A percentile compares a stretch with the other conserved stretches of the same genome.
phyloP scores from a whole-genome alignment of 2,329 filamentous ascomycete genomes.

The Calonectria ilicicola region DNA sequence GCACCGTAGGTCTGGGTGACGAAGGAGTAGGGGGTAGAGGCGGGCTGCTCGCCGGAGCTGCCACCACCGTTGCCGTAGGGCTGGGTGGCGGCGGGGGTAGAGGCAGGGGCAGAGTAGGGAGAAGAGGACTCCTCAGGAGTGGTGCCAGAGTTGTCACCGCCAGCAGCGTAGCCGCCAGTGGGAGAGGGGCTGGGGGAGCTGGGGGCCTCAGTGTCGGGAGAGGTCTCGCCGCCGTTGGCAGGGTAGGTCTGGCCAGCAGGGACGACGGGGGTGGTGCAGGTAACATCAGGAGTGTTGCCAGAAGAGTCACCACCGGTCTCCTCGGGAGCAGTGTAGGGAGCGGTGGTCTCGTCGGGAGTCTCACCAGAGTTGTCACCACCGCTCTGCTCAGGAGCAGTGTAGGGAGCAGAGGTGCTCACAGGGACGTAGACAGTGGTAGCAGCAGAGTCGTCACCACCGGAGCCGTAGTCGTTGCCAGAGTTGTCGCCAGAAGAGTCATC shows the following conservation, averaged over 20 bases:
- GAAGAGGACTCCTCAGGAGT: not conserved
- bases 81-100: not conserved
- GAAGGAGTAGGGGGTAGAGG: not conserved
- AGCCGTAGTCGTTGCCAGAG: not conserved
- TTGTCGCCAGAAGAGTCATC: conserved; percentile 17
- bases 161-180: not conserved
- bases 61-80: not conserved
- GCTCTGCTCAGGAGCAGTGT: conserved; percentile 15
- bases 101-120: not conserved
- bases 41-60: not conserved
- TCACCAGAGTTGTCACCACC: conserved; percentile 34
- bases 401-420: conserved; percentile 17
- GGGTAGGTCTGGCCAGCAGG: conserved; percentile 23
- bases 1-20: conserved; percentile 9
- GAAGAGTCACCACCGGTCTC: not conserved
- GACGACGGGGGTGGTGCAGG: conserved; percentile 23
- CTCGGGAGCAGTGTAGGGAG: not conserved
- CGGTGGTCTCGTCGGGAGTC: not conserved
- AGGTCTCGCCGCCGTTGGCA: conserved; percentile 7
- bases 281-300: conserved; percentile 36
- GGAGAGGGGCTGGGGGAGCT: not conserved
- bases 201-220: not conserved
- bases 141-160: not conserved
- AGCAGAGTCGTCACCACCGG: not conserved
- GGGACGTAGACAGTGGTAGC: conserved; percentile 15